Evolutionary conservation across 1,284 basidiomycete genomes (phyloP), one percentile per base, ranked within the genome.

Genomic region (Ceratobasidium sp.): DNA sequence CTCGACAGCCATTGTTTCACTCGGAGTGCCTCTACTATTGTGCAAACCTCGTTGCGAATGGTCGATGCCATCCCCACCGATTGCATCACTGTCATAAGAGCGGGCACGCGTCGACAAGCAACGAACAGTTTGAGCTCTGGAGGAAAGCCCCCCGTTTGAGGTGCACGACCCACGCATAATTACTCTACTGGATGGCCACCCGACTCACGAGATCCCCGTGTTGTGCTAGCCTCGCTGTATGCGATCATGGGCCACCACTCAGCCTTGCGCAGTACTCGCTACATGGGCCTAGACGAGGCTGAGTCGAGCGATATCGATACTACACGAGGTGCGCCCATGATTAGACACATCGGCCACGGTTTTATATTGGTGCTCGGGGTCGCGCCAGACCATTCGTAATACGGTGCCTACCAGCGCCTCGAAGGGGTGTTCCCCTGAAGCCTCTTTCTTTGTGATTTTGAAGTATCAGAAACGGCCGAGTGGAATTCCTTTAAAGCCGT

Each of bases 101-200:
- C 11, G 40, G 40, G 8, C 40, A 43, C 25, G n/a, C 25, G 25
- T 29, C 29, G 32, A 11, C 29, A 34, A 34, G 8, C 32, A 19
- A 37, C 34, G 34, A 59, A 40, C 19, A 1, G 57, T 13, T 59
- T 17, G 34, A 19, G 9, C 32, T 32, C 13, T 40, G 37, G 19
- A 9, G 9, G 19, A 25, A 46, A 65, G 34, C 37, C 9, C 52
- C 68, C 40, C 11, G 56, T 54, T 70, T 70, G 68, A 57, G 40
- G 52, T 59, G 19, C 54, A 32, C 51, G n/a, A 44, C 25, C 22
- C 57, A 40, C 32, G 34, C 34, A 32, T 25, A 59, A 43, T 43
- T 69, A 7, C 6, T 43, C 49, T 1, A 68, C 15, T 46, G 13
- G 4, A 11, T 56, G 49, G 59, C 59, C 25, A 44, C 9, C 34